A percentile compares a stretch with the other conserved stretches of the same genome.
These are phyloP conservation scores for Nicotiana paniculata DNA, from an alignment of 257 asterid genomes.

Conservation along the genomic window DNA sequence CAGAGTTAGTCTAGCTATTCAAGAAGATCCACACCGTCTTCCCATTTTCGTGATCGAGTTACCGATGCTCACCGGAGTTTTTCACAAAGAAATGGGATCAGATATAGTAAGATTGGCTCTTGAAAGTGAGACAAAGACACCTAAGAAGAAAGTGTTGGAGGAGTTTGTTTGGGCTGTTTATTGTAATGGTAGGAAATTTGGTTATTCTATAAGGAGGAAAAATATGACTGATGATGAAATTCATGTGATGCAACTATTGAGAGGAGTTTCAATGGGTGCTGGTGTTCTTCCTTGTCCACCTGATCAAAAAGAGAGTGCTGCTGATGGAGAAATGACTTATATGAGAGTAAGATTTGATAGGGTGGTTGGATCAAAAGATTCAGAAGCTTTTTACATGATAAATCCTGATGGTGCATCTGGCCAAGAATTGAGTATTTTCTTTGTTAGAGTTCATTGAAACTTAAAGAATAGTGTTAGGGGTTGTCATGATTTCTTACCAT, in stretches of 20 bases:
- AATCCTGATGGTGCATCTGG: slow-evolving; percentile 83
- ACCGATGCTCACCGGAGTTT: slow-evolving; percentile 54
- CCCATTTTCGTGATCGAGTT: slow-evolving; percentile 83
- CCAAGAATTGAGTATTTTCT: slow-evolving; percentile 86
- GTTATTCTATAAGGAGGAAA: slow-evolving; percentile 64
- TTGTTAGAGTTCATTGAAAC: slow-evolving; percentile 35
- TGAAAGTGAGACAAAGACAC: slow-evolving; percentile 70
- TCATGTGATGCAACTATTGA: slow-evolving; percentile 62
- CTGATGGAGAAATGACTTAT: slow-evolving; percentile 64
- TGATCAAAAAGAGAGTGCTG: slow-evolving; percentile 28
- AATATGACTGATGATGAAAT: slow-evolving; percentile 68
- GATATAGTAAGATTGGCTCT: slow-evolving; percentile 65
- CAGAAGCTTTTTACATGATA: slow-evolving; percentile 82
- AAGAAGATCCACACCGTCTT: slow-evolving; percentile 75
- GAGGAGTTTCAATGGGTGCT: slow-evolving; percentile 95
- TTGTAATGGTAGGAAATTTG: slow-evolving; percentile 73
- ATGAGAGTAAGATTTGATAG: slow-evolving; percentile 81
- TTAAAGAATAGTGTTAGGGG: not conserved
- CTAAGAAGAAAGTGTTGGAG: slow-evolving; percentile 59
- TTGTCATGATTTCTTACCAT: no score
- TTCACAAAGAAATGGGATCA: slow-evolving; percentile 79
- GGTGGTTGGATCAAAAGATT: slow-evolving; percentile 73
- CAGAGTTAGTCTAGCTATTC: slow-evolving; percentile 57
- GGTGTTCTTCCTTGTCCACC: slow-evolving; percentile 67
- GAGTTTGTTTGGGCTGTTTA: slow-evolving; percentile 91